A percentile compares a stretch with the other conserved stretches of the same genome.
These are phyloP conservation scores for Candida glucosophila DNA, from an alignment of 1,139 yeast genomes.

Conservation along the genomic window DNA sequence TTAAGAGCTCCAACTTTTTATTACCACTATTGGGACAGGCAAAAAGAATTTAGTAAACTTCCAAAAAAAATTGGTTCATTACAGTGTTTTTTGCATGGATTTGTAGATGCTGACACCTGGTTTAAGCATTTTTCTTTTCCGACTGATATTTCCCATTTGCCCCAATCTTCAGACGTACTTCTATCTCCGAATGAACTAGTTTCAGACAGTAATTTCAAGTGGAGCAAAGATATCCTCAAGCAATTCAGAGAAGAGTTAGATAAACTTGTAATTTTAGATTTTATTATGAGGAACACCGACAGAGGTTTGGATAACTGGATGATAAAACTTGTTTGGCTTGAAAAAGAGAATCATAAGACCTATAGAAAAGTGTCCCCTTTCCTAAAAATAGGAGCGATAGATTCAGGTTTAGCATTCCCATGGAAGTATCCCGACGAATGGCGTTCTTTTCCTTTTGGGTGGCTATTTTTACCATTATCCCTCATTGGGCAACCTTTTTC, in stretches of 20 bases:
- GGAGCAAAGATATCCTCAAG: constrained; percentile 44
- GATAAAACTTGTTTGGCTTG: constrained; percentile 49
- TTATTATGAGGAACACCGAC: constrained; percentile 69
- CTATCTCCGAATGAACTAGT: constrained; percentile 10
- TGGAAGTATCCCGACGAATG: constrained; percentile 84
- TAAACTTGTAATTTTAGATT: constrained; percentile 62
- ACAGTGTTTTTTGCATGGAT: constrained; percentile 54
- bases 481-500: constrained; percentile 66
- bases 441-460: constrained; percentile 75
- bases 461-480: constrained; percentile 61
- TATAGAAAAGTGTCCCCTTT: constrained; percentile 20
- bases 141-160: constrained; percentile 11
- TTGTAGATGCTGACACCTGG: constrained; percentile 55
- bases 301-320: constrained; percentile 75
- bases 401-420: constrained; percentile 69
- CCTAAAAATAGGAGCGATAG: constrained; percentile 64
- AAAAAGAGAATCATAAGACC: constrained; percentile 6
- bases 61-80: constrained; percentile 58
- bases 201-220: constrained; percentile 24
- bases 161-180: constrained; percentile 12
- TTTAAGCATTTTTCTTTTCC: constrained; percentile 52
- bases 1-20: constrained; percentile 49
- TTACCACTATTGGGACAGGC: constrained; percentile 43
- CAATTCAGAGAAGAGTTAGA: constrained; percentile 60
- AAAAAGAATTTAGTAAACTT: constrained; percentile 14